A percentile compares a stretch with the other conserved stretches of the same genome.
phyloP scores from a whole-genome alignment of 148 eudicot species.

The Cornus kousa region DNA sequence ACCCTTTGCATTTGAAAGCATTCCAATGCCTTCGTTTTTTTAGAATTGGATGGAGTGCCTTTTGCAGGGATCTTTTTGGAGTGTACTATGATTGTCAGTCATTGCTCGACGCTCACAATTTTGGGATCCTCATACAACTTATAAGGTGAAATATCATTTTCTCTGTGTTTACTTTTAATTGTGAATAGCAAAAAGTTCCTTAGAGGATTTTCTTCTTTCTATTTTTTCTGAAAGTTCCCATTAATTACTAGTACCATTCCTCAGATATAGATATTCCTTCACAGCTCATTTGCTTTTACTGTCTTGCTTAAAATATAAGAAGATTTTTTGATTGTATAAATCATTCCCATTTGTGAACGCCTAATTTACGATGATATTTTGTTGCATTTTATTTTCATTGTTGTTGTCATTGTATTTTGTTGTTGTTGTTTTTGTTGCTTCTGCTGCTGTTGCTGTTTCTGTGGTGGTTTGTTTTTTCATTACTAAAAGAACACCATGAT shows the following conservation, averaged over 20 bases:
- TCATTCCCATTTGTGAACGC: background rate
- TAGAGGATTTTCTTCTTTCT: background rate
- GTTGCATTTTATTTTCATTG: background rate
- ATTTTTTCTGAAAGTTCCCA: background rate
- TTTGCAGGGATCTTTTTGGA: conserved; percentile 3
- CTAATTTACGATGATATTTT: background rate
- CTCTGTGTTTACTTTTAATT: background rate
- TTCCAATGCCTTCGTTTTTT: background rate
- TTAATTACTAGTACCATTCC: background rate
- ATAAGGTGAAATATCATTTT: conserved; percentile 9
- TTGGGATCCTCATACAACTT: background rate
- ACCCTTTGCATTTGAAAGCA: background rate
- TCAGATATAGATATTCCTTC: background rate
- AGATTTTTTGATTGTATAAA: background rate
- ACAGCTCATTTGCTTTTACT: background rate
- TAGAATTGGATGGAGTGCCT: background rate
- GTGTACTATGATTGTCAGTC: background rate
- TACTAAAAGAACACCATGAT: too few species aligned
- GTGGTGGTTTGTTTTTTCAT: too few species aligned
- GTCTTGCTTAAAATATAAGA: background rate
- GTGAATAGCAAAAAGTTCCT: background rate
- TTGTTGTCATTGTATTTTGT: background rate
- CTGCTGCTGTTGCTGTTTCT: background rate
- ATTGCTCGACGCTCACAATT: background rate
- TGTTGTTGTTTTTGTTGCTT: background rate